Evolutionary conservation across 129 eudicot genomes (phyloP), one percentile per base, ranked within the genome.

Genomic region (Silybum marianum): DNA sequence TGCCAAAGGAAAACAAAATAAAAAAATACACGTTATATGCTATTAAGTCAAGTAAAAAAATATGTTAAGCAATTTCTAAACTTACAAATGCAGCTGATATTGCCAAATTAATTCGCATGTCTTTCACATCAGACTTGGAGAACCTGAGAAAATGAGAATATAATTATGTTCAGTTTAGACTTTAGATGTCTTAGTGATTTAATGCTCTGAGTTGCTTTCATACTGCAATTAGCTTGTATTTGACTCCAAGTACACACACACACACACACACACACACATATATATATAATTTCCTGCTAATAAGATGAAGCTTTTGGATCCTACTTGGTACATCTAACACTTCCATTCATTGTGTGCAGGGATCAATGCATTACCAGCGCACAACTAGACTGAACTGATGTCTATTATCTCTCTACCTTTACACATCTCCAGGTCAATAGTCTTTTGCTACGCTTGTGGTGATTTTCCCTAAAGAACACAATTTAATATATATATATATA

Each of bases 11-110:
- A n/a, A n/a, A 18, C 66, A 58, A 58, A 58, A 51, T 8, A 68
- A 62, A 60, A 42, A 21, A n/a, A 26, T 21, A 38, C 58, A 54
- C 28, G 24, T 46, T 23, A 34, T 34, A 76, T 69, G 22, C 18
- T 40, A 42, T 26, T 9, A 40, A 44, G 19, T 42, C 18, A 21
- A 75, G 2, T 11, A 60, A 44, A 24, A 72, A 18, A 65, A 34
- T 9, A 77, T 0, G 46, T 46, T 74, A 19, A 21, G 69, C 58
- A n/a, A 54, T 36, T 51, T 79, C 38, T 72, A 26, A 18, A 92
- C 99, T 92, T 91, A 95, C 99, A 75, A 93, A 91, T 30, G 85
- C 97, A 85, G 99, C 97, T 39, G 99, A 85, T 83, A 95, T 82
- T 71, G 95, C 98, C 93, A 92, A 51, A 89, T 95, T 95, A 77